phyloP scores from a whole-genome alignment of 352 stramenopile genomes.

The Halophytophthora batemanensis region DNA sequence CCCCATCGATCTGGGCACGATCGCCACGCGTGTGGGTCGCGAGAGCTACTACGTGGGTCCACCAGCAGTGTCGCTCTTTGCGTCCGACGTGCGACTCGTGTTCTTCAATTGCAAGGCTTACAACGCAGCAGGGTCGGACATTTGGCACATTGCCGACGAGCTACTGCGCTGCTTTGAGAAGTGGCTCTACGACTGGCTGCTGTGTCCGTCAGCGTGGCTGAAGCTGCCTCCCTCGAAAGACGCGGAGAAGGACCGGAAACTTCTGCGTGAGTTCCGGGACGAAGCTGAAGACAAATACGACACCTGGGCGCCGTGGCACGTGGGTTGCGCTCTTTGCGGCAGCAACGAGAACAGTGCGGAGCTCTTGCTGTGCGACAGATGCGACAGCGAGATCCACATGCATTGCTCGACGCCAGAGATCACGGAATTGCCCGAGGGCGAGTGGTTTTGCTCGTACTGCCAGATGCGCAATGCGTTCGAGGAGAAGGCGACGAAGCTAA shows the following conservation, averaged over 20 bases:
- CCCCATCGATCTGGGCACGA: conserved; percentile 86
- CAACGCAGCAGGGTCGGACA: conserved; percentile 80
- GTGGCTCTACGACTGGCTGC: conserved; percentile 85
- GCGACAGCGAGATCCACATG: conserved; percentile 87
- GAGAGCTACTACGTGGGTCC: conserved; percentile 85
- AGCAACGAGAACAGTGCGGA: conserved; percentile 76
- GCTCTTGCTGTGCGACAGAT: conserved; percentile 82
- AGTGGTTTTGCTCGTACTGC: conserved; percentile 85
- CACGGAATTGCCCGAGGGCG: conserved; percentile 62
- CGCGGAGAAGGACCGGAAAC: conserved; percentile 36
- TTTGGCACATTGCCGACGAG: conserved; percentile 69
- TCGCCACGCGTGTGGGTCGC: conserved; percentile 56
- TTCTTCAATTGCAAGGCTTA: conserved; percentile 88
- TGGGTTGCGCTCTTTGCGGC: conserved; percentile 72
- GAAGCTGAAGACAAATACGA: conserved; percentile 67
- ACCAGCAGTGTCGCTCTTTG: conserved; percentile 70
- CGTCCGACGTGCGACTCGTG: conserved; percentile 78
- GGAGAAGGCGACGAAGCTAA: conserved; percentile 18
- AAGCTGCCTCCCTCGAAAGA: conserved; percentile 55
- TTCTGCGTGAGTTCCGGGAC: conserved; percentile 60
- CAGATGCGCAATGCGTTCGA: conserved; percentile 52
- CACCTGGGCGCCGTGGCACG: conserved; percentile 73
- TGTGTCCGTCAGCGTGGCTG: conserved; percentile 78
- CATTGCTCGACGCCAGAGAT: conserved; percentile 72
- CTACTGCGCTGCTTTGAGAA: conserved; percentile 82